Base-by-base conservation (phyloP, 352 stramenopile species). In the Phytophthora chlamydospora region DNA sequence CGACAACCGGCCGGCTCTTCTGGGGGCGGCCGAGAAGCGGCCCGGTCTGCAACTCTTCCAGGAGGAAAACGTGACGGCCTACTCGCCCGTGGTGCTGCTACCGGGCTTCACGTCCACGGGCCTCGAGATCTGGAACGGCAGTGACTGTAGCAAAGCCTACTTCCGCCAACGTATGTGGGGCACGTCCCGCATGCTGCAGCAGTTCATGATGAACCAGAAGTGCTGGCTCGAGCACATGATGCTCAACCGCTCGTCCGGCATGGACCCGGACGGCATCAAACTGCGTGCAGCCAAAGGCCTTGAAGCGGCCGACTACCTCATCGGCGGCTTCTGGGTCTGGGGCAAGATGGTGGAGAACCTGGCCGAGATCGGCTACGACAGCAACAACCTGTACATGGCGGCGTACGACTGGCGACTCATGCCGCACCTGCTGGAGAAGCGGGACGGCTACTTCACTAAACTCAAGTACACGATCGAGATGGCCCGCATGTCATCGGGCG, bases 271-370 rank as follows among this genome's bases (percentile, higher is more conserved):
- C 14, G 86, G 79, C 10, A 82, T 94, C 53, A 90, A 83, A 38
- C 58, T 95, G 7, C 85, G 88, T 1, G 66, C 93, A 0, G 91
- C 95, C 11, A 83, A 84, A 43, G 94, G 94, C 1, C 87, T 98
- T 24, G 89, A 97, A 62, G 92, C 91, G 1, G 95, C 95, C 8
- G 96, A 98, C 63, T 98, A 97, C 58, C 83, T 99, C 44, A 96
- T 98, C 50, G 88, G 83, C 7, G 93, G 85, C 27, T 98, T 97
- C 78, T 98, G 93, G 94, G 93, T 98, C 33, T 98, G 92, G 92
- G 80, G 79, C 17, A 97, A 98, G 56, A 71, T 97, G 48, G 88
- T 97, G 58, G 83, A 96, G 68, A 96, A 95, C 61, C 61, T 97
- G 44, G 89, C 89, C 7, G 87, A 94, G 63, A 93, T 98, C 54